Base-by-base conservation (phyloP, 2,329 filamentous ascomycete species). In the Aspergillus thermomutatus region DNA sequence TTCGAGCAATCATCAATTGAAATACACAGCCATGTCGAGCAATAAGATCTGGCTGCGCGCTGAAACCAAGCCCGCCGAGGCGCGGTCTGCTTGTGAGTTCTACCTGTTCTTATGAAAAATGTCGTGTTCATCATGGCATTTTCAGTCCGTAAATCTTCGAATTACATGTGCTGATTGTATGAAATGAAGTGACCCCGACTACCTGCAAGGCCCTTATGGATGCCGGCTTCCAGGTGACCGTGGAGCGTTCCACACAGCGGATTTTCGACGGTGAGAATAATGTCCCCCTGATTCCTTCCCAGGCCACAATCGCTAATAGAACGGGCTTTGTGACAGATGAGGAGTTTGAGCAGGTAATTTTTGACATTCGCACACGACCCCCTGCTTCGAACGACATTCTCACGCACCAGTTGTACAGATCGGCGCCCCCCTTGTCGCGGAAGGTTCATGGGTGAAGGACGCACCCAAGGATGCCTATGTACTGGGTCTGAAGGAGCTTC, bases 401-500 rank as follows among this genome's bases (percentile, higher is more conserved):
- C 45, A 49, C 31, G 43, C 27, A 46, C 34, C n/a, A 17, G 31
- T 46, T 27, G 4, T 45, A 72, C 77, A 81, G 57, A 80, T 82
- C 31, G 88, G 88, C 50, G 87, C 86, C 47, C 82, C 78, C 14
- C 79, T 92, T 23, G 84, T 91, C 14, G 80, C 83, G 14, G 82
- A 85, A 61, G 85, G 87, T 45, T 83, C 81, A 50, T 92, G 89
- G 89, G 72, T 71, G 34, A 79, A 80, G 53, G 79, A 88, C 56
- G 88, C 85, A 1, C 86, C 88, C 41, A 76, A 79, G 62, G 86
- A 89, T 60, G 81, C 89, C 69, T 84, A 91, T 66, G 86, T 92
- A 59, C 75, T 92, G 56, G 89, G 89, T 43, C 80, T 92, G 58
- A 92, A 92, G 82, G 89, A 92, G 77, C 81, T 92, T 10, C 86